phyloP scores from a whole-genome alignment of 2,329 filamentous ascomycete genomes.

The Fusarium cicatricum region DNA sequence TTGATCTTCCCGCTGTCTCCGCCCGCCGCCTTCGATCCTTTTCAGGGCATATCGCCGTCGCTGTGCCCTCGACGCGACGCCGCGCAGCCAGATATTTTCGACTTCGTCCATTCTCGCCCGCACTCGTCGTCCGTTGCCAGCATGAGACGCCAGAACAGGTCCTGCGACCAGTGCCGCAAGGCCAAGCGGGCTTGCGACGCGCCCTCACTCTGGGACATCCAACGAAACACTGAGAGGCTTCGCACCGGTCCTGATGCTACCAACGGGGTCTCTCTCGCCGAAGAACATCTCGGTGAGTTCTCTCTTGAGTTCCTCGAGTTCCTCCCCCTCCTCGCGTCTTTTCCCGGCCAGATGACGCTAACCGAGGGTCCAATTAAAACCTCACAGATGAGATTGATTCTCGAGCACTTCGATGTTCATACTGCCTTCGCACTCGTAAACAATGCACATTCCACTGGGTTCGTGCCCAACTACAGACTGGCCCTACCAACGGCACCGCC shows the following conservation, averaged over 20 bases:
- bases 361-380: conserved; percentile 33
- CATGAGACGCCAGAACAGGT: conserved; percentile 43
- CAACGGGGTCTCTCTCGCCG: conserved; percentile 37
- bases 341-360: conserved; percentile 33
- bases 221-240: conserved; percentile 40
- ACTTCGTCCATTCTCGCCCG: conserved; percentile 8
- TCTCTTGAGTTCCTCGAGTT: conserved; percentile 1
- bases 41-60: conserved; percentile 9
- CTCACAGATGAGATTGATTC: conserved; percentile 41
- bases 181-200: conserved; percentile 43
- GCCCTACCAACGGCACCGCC: conserved; percentile 27
- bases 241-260: conserved; percentile 32
- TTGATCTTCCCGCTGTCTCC: conserved; percentile 7
- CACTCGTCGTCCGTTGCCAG: conserved; percentile 9
- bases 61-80: conserved; percentile 21
- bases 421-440: conserved; percentile 41
- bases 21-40: not conserved
- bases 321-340: conserved; percentile 25
- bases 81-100: conserved; percentile 7
- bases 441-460: conserved; percentile 43
- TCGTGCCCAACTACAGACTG: conserved; percentile 40
- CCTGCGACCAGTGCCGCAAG: conserved; percentile 43
- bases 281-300: conserved; percentile 41
- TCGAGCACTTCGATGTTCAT: conserved; percentile 41
- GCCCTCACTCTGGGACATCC: conserved; percentile 42